Conservation (phyloP, 176 grass and related monocot genomes). For the Carex littledalei region DNA sequence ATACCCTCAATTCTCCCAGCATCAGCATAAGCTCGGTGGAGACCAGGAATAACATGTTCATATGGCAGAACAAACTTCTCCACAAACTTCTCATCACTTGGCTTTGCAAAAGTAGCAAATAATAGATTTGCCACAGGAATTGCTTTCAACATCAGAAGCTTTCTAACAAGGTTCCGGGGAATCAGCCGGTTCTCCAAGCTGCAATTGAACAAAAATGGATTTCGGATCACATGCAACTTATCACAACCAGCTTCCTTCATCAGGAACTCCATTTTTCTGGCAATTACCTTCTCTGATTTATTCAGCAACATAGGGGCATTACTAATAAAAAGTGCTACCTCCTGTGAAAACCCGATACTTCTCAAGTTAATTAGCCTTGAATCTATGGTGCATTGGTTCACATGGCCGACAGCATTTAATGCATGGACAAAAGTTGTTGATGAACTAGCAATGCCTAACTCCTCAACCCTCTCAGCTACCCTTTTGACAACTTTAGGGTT, state of each 20-base stretch:
- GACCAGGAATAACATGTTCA: not conserved
- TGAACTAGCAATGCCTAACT: constrained; percentile 14
- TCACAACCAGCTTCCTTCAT: constrained; percentile 11
- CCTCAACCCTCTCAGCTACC: not conserved
- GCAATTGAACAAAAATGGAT: constrained; percentile 24
- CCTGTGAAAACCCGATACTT: constrained; percentile 27
- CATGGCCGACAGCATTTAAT: not conserved
- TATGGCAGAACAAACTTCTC: not conserved
- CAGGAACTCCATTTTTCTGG: constrained; percentile 47
- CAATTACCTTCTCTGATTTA: constrained; percentile 5
- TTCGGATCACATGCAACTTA: not conserved
- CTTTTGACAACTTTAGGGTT: not conserved
- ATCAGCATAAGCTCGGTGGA: not conserved
- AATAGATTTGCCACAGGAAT: not conserved
- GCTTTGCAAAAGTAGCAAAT: not conserved
- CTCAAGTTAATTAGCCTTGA: constrained; percentile 27
- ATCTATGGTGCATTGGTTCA: constrained; percentile 4
- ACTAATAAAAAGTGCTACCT: not conserved
- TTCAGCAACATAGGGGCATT: not conserved
- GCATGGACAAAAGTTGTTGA: constrained; percentile 5
- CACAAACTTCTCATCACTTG: not conserved
- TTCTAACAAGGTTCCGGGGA: constrained; percentile 29
- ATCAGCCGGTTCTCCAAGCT: constrained; percentile 49
- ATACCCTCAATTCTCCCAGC: not conserved
- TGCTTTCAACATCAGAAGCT: constrained; percentile 28